Evolutionary conservation across 805 yeast species (phyloP).

Genomic region (Yarrowia hollandica): DNA sequence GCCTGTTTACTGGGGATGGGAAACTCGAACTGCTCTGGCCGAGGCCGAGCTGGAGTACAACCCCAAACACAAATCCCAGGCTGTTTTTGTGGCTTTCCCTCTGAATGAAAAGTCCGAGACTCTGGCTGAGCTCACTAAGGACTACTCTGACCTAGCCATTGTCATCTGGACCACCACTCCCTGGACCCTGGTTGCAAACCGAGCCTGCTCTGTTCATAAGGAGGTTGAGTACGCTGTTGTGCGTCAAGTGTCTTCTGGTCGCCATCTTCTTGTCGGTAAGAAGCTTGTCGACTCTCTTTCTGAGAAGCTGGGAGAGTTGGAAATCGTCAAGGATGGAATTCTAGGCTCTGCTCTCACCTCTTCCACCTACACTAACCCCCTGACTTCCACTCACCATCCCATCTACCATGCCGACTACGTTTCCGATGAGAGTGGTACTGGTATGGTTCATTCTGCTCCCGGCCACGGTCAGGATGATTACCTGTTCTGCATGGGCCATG

Average conservation of each 20-base stretch:
- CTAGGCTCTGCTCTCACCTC: slow-evolving; percentile 48
- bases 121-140: background rate
- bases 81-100: slow-evolving; percentile 36
- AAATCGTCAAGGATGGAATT: slow-evolving; percentile 37
- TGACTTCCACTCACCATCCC: slow-evolving; percentile 50
- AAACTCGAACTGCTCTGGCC: slow-evolving; percentile 89
- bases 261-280: slow-evolving; percentile 55
- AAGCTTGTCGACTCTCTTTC: slow-evolving; percentile 48
- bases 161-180: slow-evolving; percentile 97
- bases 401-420: slow-evolving; percentile 81
- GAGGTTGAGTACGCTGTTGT: slow-evolving; percentile 59
- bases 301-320: slow-evolving; percentile 30
- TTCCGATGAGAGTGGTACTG: slow-evolving; percentile 80
- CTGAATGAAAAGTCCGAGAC: background rate
- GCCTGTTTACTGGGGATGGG: slow-evolving; percentile 98
- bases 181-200: slow-evolving; percentile 91
- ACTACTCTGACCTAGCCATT: slow-evolving; percentile 31
- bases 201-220: slow-evolving; percentile 73
- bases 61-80: slow-evolving; percentile 68
- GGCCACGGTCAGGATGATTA: slow-evolving; percentile 98
- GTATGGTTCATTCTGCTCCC: slow-evolving; percentile 95
- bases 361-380: slow-evolving; percentile 57
- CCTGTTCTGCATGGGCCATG: slow-evolving; percentile 58
- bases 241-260: slow-evolving; percentile 43
- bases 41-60: slow-evolving; percentile 95